Percentiles rank a stretch among this genome's conserved stretches.
Conservation (phyloP, 140 eudicot species). For the Ambrosia hybrid region DNA sequence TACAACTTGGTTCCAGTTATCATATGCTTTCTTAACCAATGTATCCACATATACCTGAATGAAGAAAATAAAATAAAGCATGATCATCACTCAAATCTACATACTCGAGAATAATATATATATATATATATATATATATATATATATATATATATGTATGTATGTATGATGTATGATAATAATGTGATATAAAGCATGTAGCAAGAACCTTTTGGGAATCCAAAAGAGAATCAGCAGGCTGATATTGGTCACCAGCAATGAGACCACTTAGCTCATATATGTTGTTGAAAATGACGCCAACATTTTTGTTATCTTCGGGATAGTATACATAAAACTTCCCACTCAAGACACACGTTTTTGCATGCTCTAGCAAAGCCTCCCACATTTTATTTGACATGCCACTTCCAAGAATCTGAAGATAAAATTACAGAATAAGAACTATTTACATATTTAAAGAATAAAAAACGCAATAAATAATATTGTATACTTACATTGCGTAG, state of each 20-base stretch:
- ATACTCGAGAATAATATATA: background rate
- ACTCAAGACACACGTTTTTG: conserved; percentile 84
- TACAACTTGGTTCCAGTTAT: conserved; percentile 86
- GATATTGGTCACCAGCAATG: conserved; percentile 71
- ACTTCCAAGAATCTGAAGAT: conserved; percentile 85
- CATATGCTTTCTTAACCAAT: conserved; percentile 81
- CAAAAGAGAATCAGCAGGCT: conserved; percentile 76
- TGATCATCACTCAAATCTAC: background rate
- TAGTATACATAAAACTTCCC: conserved; percentile 85
- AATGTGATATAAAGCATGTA: conserved; percentile 11
- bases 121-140: too few relatives aligned
- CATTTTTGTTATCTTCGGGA: conserved; percentile 61
- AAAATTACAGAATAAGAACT: background rate
- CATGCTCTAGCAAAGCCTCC: conserved; percentile 92
- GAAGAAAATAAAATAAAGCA: background rate
- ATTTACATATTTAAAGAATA: background rate
- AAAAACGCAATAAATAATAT: background rate
- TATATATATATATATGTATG: background rate
- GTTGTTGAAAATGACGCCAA: conserved; percentile 82
- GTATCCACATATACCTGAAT: conserved; percentile 76
- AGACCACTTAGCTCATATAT: conserved; percentile 90
- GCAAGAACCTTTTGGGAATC: conserved; percentile 80
- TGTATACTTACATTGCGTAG: conserved; percentile 59
- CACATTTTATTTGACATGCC: conserved; percentile 99
- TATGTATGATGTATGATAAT: background rate